A percentile compares a stretch with the other conserved stretches of the same genome.
Evolutionary conservation across 2,329 filamentous ascomycete species (phyloP).

Genomic region (Neonectria faginata): DNA sequence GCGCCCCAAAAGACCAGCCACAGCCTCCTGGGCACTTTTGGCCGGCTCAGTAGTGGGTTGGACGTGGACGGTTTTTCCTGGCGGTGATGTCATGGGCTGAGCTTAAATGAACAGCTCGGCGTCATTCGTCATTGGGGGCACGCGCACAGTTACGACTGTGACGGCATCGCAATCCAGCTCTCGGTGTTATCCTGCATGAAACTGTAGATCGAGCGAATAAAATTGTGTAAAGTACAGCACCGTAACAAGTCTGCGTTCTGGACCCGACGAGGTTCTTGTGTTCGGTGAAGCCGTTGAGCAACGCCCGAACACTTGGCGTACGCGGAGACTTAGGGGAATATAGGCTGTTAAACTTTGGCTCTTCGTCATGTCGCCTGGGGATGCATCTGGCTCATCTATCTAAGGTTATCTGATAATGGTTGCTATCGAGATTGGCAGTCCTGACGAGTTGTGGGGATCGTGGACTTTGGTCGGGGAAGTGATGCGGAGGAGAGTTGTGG

Average conservation of each 20-base stretch:
- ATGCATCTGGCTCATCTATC: background rate
- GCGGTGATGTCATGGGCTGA: slow-evolving; percentile 44
- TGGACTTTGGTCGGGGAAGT: background rate
- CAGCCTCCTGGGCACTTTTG: background rate
- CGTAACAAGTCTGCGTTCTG: background rate
- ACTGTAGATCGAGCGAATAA: slow-evolving; percentile 11
- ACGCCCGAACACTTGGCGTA: background rate
- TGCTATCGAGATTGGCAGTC: background rate
- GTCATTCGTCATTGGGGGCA: slow-evolving; percentile 30
- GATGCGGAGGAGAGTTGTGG: background rate
- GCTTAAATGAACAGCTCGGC: slow-evolving; percentile 37
- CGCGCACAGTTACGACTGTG: slow-evolving; percentile 13
- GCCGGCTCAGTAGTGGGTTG: background rate
- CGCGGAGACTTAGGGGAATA: background rate
- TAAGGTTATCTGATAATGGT: background rate
- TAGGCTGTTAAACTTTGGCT: background rate
- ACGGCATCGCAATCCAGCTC: slow-evolving; percentile 34
- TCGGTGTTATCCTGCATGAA: slow-evolving; percentile 33
- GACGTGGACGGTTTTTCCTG: background rate
- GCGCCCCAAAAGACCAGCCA: slow-evolving; percentile 4
- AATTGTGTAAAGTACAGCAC: background rate
- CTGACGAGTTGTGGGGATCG: background rate
- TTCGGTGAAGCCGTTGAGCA: background rate
- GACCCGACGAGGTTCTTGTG: background rate
- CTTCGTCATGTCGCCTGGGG: background rate